Evolutionary conservation across 202 grass and related monocot species (phyloP).

Genomic region (Zoysia matrella): DNA sequence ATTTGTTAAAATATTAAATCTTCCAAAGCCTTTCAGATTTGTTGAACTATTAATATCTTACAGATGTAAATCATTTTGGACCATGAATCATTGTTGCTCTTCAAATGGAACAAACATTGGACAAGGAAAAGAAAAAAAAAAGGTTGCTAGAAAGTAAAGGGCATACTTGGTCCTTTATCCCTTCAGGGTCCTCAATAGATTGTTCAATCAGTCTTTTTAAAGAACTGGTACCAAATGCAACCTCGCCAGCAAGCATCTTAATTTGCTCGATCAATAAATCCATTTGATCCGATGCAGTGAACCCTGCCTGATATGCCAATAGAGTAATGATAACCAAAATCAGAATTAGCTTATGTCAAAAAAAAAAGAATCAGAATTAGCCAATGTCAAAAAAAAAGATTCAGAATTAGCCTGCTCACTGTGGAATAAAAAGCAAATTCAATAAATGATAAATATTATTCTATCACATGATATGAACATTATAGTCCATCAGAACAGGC

Average conservation of each 20-base stretch:
- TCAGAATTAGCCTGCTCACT: slow-evolving; percentile 7
- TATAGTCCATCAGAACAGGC: slow-evolving; percentile 4
- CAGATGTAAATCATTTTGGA: slow-evolving; percentile 3
- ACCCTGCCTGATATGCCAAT: slow-evolving; percentile 54
- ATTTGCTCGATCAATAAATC: slow-evolving; percentile 95
- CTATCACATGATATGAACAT: slow-evolving; percentile 6
- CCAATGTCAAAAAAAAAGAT: too few relatives aligned
- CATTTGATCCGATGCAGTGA: slow-evolving; percentile 88
- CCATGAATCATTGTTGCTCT: neutral
- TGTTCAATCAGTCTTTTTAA: slow-evolving; percentile 97
- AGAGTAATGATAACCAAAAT: slow-evolving; percentile 34
- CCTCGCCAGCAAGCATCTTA: slow-evolving; percentile 98
- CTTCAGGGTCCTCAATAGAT: slow-evolving; percentile 88
- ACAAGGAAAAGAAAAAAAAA: neutral
- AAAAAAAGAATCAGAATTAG: too few relatives aligned
- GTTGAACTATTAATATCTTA: neutral
- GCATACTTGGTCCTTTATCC: slow-evolving; percentile 82
- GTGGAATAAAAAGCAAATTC: neutral
- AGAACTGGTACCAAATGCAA: slow-evolving; percentile 92
- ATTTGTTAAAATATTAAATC: slow-evolving; percentile 14
- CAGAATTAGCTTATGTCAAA: neutral
- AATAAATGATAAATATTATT: neutral
- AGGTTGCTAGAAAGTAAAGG: slow-evolving; percentile 6
- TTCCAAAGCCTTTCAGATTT: neutral
- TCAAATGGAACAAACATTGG: slow-evolving; percentile 39